Conservation (phyloP, 202 grass and related monocot species). For the Bolboschoenoplectus hybrid region DNA sequence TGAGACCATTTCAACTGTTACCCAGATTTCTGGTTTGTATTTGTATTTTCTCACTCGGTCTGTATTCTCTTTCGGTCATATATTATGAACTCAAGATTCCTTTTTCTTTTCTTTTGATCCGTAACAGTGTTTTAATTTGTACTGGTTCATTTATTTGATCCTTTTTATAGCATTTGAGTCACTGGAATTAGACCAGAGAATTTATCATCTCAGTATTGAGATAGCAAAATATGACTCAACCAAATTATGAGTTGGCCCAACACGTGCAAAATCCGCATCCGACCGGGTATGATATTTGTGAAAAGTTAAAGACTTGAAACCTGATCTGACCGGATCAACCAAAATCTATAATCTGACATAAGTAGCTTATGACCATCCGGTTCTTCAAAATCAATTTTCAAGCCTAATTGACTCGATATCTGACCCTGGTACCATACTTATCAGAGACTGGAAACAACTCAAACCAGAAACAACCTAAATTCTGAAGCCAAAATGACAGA, state of each 20-base stretch:
- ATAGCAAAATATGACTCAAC: background rate
- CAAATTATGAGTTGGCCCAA: background rate
- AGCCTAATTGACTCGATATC: background rate
- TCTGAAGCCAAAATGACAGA: background rate
- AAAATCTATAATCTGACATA: background rate
- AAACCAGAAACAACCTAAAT: background rate
- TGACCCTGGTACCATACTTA: background rate
- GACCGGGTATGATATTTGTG: background rate
- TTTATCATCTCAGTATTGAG: background rate
- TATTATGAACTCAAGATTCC: background rate
- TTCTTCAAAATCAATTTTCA: background rate
- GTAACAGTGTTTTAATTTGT: background rate
- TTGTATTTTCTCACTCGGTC: background rate
- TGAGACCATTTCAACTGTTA: background rate
- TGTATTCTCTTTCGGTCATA: background rate
- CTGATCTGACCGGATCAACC: background rate
- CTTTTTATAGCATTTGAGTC: background rate
- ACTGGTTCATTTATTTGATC: background rate
- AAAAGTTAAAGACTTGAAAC: background rate
- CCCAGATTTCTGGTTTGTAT: background rate
- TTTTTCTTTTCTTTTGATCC: background rate
- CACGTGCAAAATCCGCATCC: background rate
- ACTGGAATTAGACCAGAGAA: background rate
- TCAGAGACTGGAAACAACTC: background rate
- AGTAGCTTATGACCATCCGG: background rate